A percentile compares a stretch with the other conserved stretches of the same genome.
Evolutionary conservation across 116 monocot genomes (phyloP).

Genomic region (Iris pallida): DNA sequence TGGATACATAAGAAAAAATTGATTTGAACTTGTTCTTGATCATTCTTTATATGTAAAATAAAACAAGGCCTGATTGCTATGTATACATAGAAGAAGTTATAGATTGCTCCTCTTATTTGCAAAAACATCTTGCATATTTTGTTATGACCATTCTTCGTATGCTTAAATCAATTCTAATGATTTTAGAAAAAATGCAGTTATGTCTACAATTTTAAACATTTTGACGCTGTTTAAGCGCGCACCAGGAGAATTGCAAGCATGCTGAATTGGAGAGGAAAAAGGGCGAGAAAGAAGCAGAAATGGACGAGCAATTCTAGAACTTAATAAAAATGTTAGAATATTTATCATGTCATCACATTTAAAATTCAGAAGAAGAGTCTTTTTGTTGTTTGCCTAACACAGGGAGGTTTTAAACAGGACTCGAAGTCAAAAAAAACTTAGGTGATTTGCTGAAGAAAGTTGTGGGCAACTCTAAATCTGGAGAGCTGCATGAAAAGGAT

Average conservation of each 20-base stretch:
- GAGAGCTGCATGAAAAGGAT: slow-evolving; percentile 29
- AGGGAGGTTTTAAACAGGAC: slow-evolving; percentile 15
- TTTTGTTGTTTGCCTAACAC: too few relatives aligned
- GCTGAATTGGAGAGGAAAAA: slow-evolving; percentile 64
- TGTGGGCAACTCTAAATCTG: slow-evolving; percentile 29
- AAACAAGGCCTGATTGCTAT: too few relatives aligned
- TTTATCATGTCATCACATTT: too few relatives aligned
- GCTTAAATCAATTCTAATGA: too few relatives aligned
- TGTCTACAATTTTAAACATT: slow-evolving; percentile 55
- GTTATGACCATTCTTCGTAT: too few relatives aligned
- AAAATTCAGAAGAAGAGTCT: too few relatives aligned
- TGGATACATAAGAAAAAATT: too few relatives aligned
- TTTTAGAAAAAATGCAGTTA: slow-evolving; percentile 35
- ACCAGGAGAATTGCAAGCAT: slow-evolving; percentile 63
- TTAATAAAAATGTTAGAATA: slow-evolving; percentile 21
- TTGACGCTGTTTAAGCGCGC: slow-evolving; percentile 50
- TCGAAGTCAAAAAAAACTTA: slow-evolving; percentile 14
- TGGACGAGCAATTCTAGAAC: slow-evolving; percentile 29
- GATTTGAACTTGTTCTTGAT: too few relatives aligned
- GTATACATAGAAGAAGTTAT: too few relatives aligned
- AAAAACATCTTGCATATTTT: too few relatives aligned
- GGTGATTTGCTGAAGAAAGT: slow-evolving; percentile 30
- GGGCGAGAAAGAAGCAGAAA: slow-evolving; percentile 51
- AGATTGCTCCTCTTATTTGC: too few relatives aligned
- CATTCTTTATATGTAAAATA: too few relatives aligned